A percentile compares a stretch with the other conserved stretches of the same genome.
Evolutionary conservation across 1,139 yeast species (phyloP).

Genomic region (Saccharomyces hybrid): DNA sequence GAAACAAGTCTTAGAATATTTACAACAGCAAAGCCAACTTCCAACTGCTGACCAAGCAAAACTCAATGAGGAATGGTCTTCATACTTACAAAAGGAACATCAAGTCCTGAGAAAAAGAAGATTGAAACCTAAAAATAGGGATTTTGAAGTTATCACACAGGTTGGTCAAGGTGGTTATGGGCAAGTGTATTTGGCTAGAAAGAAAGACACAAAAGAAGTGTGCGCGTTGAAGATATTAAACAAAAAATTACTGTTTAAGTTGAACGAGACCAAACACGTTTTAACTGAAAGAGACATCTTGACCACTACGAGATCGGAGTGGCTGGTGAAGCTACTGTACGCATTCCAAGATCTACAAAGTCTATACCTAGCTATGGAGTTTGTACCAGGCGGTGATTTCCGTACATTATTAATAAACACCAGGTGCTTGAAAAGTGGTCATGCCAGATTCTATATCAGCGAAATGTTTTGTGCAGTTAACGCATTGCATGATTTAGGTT

Average conservation of each 20-base stretch:
- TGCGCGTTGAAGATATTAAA: slow-evolving; percentile 92
- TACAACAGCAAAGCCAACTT: slow-evolving; percentile 41
- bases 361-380: slow-evolving; percentile 95
- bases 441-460: slow-evolving; percentile 87
- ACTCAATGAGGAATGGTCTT: slow-evolving; percentile 54
- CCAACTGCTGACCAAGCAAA: slow-evolving; percentile 37
- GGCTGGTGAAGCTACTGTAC: slow-evolving; percentile 89
- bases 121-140: slow-evolving; percentile 86
- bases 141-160: slow-evolving; percentile 92
- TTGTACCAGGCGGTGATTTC: slow-evolving; percentile 98
- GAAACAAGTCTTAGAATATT: slow-evolving; percentile 52
- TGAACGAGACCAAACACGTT: slow-evolving; percentile 93
- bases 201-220: slow-evolving; percentile 88
- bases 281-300: slow-evolving; percentile 92
- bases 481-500: slow-evolving; percentile 88
- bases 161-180: slow-evolving; percentile 99
- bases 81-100: slow-evolving; percentile 77
- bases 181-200: slow-evolving; percentile 88
- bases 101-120: slow-evolving; percentile 81
- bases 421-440: slow-evolving; percentile 86
- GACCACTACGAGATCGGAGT: slow-evolving; percentile 88
- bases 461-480: slow-evolving; percentile 96
- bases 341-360: slow-evolving; percentile 92
- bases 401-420: slow-evolving; percentile 90
- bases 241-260: slow-evolving; percentile 74